These are phyloP conservation scores for Sugiyamaella valdiviana DNA, from an alignment of 805 yeast species.

Conservation along the genomic window DNA sequence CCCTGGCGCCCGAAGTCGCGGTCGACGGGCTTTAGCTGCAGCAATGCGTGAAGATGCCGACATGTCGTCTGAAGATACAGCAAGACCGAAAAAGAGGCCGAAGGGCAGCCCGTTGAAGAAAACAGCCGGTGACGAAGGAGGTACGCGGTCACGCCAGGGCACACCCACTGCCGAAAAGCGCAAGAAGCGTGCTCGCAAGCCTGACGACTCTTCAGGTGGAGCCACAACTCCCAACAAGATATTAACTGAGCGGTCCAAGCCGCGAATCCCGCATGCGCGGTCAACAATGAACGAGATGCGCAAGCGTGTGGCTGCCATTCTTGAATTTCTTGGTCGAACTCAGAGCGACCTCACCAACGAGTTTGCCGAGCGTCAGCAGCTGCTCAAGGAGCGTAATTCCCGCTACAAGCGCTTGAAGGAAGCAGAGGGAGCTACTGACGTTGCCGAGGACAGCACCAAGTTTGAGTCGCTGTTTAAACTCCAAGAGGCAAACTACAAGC, in stretches of 20 bases:
- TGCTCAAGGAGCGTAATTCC: conserved; percentile 35
- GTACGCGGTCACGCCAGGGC: not conserved
- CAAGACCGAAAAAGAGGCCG: not conserved
- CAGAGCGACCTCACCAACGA: conserved; percentile 78
- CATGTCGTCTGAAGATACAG: conserved; percentile 5
- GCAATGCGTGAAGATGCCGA: not conserved
- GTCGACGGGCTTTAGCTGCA: not conserved
- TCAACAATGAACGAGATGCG: conserved; percentile 78
- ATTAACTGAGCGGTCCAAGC: conserved; percentile 55
- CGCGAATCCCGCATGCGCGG: conserved; percentile 73
- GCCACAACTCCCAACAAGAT: conserved; percentile 10
- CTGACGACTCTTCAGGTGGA: not conserved
- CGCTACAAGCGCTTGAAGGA: conserved; percentile 21
- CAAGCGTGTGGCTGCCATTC: conserved; percentile 78
- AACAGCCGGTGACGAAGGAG: not conserved
- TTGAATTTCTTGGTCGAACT: conserved; percentile 85
- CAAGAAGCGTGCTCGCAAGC: not conserved
- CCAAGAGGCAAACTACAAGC: conserved; percentile 3
- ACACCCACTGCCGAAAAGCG: conserved; percentile 2
- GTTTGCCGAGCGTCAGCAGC: conserved; percentile 48
- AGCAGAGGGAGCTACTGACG: conserved; percentile 9
- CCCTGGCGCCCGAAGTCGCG: not conserved
- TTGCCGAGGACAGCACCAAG: conserved; percentile 6
- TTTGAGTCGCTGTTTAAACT: conserved; percentile 5
- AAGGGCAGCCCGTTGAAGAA: conserved; percentile 3